Conservation (phyloP, 371 early-diverging fungal species). For the Syncephalastrum monosporum region DNA sequence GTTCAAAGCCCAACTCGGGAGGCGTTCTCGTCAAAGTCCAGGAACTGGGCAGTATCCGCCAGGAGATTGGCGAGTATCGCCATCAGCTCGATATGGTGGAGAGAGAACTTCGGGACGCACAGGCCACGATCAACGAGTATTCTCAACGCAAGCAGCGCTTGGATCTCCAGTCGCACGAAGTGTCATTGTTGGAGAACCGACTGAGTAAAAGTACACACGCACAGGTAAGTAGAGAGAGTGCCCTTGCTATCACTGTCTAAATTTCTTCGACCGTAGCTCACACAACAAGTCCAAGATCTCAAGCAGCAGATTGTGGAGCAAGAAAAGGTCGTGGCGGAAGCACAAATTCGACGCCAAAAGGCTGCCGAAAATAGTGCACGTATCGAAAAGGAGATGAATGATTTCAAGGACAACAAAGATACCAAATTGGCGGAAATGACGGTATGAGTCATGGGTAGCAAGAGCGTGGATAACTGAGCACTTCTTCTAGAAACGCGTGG, state of each 20-base stretch:
- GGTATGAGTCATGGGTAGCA: conserved; percentile 25
- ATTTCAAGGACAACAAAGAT: conserved; percentile 82
- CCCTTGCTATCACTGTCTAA: not conserved
- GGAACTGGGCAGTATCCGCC: conserved; percentile 57
- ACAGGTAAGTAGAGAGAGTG: conserved; percentile 37
- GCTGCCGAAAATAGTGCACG: conserved; percentile 43
- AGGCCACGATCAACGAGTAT: conserved; percentile 45
- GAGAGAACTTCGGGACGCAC: conserved; percentile 34
- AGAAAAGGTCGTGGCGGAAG: conserved; percentile 32
- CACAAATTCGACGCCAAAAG: conserved; percentile 39
- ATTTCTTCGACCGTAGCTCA: conserved; percentile 28
- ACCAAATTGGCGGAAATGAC: conserved; percentile 78
- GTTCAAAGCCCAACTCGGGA: conserved; percentile 76
- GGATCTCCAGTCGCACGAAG: conserved; percentile 75
- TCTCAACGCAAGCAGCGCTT: conserved; percentile 54
- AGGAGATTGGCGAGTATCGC: conserved; percentile 48
- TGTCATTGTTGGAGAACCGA: conserved; percentile 67
- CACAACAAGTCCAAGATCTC: conserved; percentile 46
- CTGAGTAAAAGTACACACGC: conserved; percentile 70
- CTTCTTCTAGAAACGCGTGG: conserved; percentile 54
- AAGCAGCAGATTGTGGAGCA: conserved; percentile 33
- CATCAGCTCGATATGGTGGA: conserved; percentile 49
- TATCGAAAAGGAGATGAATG: conserved; percentile 88
- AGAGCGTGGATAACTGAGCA: not conserved
- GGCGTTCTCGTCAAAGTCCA: conserved; percentile 79